A percentile compares a stretch with the other conserved stretches of the same genome.
Evolutionary conservation across 225 moss, liverwort and hornwort species (phyloP).

Genomic region (Asterella californica): DNA sequence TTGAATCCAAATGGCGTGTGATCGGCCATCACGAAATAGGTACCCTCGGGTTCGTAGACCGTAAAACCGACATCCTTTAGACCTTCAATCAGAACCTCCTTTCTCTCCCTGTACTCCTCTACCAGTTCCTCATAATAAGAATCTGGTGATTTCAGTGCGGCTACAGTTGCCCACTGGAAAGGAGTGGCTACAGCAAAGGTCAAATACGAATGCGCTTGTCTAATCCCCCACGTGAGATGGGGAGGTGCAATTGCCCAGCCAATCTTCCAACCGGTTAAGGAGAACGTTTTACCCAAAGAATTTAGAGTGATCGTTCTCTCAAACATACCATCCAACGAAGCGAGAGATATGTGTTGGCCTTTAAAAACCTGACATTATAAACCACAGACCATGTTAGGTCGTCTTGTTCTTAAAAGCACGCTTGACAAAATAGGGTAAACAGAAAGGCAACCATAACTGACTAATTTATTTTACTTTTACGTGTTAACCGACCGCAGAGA

Average conservation of each 20-base stretch:
- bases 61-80: conserved; percentile 84
- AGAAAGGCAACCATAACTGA: neutral
- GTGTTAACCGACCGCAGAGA: neutral
- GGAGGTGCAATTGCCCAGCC: conserved; percentile 99
- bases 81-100: conserved; percentile 77
- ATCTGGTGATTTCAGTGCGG: conserved; percentile 78
- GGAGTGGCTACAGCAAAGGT: conserved; percentile 90
- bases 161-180: conserved; percentile 83
- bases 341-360: conserved; percentile 79
- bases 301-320: conserved; percentile 93
- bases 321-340: conserved; percentile 91
- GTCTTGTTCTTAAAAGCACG: neutral
- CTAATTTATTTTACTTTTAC: neutral
- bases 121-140: conserved; percentile 69
- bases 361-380: conserved; percentile 47
- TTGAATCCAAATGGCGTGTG: conserved; percentile 89
- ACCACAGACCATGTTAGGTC: neutral
- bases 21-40: conserved; percentile 97
- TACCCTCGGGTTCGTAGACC: conserved; percentile 89
- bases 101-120: conserved; percentile 60
- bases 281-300: conserved; percentile 94
- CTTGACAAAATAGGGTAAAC: neutral
- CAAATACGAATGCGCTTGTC: conserved; percentile 82
- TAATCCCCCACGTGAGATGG: conserved; percentile 65
- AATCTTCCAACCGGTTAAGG: conserved; percentile 94